Conservation (phyloP, 1,284 basidiomycete species). For the Sanghuangporus sanghuang region DNA sequence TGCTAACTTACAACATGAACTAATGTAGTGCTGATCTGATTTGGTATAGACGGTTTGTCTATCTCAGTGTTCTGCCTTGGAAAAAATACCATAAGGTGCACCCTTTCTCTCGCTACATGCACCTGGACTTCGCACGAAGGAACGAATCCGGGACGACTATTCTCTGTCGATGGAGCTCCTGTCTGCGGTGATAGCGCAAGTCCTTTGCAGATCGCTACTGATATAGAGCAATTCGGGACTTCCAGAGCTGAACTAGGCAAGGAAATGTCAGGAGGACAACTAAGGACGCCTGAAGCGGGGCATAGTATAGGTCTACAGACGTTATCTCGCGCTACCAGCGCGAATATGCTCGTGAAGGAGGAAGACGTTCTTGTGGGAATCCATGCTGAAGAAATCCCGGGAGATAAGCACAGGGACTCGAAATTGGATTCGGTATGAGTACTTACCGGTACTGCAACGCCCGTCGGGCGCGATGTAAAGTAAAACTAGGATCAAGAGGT, state of each 20-base stretch:
- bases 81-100: slow-evolving; percentile 31
- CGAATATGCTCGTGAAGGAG: too few species aligned
- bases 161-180: not conserved
- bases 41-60: slow-evolving; percentile 68
- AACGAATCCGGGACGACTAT: not conserved
- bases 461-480: too few species aligned
- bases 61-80: slow-evolving; percentile 83
- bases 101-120: slow-evolving; percentile 37
- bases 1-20: not conserved
- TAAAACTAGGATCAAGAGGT: too few species aligned
- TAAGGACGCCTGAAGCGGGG: not conserved
- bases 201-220: not conserved
- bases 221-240: not conserved
- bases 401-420: too few species aligned
- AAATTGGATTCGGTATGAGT: too few species aligned
- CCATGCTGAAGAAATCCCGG: too few species aligned
- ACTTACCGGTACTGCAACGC: too few species aligned
- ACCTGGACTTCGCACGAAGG: slow-evolving; percentile 19
- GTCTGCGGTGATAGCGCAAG: not conserved
- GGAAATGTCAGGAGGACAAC: not conserved
- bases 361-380: too few species aligned
- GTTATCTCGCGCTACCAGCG: too few species aligned
- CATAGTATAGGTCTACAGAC: too few species aligned
- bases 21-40: not conserved
- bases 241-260: not conserved